A percentile compares a stretch with the other conserved stretches of the same genome.
Evolutionary conservation across 305 asterid species (phyloP).

Genomic region (Fraxinus angustifolia): DNA sequence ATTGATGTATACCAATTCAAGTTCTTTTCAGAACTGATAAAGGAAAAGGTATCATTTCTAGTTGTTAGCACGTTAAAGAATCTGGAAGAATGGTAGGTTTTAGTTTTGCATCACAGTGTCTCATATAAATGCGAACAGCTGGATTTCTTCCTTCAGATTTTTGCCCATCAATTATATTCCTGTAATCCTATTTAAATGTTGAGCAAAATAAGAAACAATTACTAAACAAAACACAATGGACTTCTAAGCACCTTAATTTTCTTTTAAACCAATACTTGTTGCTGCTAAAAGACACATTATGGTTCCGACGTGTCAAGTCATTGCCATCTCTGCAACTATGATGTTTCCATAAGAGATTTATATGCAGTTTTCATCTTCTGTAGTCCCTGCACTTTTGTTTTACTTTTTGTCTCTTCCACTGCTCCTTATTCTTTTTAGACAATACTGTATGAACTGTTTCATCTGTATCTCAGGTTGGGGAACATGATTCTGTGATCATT

Average conservation of each 20-base stretch:
- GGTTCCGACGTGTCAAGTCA: not conserved
- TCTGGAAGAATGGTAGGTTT: not conserved
- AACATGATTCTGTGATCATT: slow-evolving; percentile 82
- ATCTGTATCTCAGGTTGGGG: slow-evolving; percentile 58
- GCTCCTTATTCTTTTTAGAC: not conserved
- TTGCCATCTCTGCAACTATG: not conserved
- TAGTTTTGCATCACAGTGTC: slow-evolving; percentile 4
- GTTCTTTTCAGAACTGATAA: slow-evolving; percentile 79
- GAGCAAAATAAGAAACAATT: not conserved
- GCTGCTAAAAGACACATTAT: not conserved
- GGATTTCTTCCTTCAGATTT: not conserved
- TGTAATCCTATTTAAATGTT: not conserved
- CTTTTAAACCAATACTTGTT: not conserved
- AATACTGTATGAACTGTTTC: not conserved
- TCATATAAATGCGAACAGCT: not conserved
- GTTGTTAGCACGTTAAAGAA: not conserved
- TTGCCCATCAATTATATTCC: not conserved
- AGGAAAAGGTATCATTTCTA: slow-evolving; percentile 64
- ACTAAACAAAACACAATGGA: not conserved
- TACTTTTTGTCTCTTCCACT: not conserved
- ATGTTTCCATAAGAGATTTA: not conserved
- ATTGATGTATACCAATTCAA: slow-evolving; percentile 92
- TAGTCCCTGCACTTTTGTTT: not conserved
- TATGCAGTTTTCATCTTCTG: not conserved
- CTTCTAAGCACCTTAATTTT: not conserved